These are phyloP conservation scores for Oropetium thomaeum DNA, from an alignment of 176 grass and related monocot species.

Conservation along the genomic window DNA sequence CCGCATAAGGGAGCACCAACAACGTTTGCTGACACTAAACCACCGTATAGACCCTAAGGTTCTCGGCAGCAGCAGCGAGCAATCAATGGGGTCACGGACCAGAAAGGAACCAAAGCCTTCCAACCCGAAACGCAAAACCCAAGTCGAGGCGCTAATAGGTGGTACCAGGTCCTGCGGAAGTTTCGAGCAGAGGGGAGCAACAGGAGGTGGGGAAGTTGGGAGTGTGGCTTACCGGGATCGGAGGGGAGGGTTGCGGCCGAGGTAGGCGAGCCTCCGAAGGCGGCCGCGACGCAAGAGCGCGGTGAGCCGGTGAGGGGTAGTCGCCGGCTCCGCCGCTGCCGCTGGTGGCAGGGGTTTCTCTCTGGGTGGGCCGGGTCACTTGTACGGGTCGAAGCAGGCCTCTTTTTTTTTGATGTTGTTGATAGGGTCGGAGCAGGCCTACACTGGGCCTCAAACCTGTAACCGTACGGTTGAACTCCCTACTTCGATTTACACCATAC, in stretches of 20 bases:
- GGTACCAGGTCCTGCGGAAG: neutral
- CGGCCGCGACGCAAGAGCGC: neutral
- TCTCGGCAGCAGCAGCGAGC: neutral
- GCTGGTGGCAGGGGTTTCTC: neutral
- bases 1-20: neutral
- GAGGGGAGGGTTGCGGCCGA: neutral
- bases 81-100: neutral
- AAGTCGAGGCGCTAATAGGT: neutral
- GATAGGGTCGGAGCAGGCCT: neutral
- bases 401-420: too few species aligned
- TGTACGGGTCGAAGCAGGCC: neutral
- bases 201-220: neutral
- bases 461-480: neutral
- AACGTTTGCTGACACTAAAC: neutral
- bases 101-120: neutral
- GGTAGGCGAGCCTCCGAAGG: neutral
- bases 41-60: neutral
- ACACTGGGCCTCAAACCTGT: neutral
- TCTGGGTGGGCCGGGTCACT: neutral
- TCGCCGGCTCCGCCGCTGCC: conserved; percentile 11
- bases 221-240: conserved; percentile 17
- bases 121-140: neutral
- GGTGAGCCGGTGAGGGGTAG: neutral
- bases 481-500: neutral
- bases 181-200: neutral